These are phyloP conservation scores for Tilletia indica DNA, from an alignment of 1,284 basidiomycete genomes.

Conservation along the genomic window DNA sequence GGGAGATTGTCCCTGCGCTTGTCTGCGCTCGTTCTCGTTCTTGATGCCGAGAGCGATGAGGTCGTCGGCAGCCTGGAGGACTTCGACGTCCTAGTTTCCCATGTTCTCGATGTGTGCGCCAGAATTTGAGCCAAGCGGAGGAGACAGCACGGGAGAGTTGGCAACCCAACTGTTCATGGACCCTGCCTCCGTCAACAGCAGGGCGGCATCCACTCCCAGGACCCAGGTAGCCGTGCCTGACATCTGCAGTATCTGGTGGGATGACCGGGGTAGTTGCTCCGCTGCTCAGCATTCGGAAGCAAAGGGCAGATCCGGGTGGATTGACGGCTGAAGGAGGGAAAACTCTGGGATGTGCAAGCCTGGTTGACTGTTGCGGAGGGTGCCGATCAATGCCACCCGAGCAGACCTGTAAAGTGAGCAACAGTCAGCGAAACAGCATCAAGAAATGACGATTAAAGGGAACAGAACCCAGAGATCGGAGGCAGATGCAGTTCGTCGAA, in stretches of 20 bases:
- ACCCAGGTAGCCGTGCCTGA: neutral
- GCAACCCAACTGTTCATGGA: too few species aligned
- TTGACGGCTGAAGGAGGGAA: constrained; percentile 8
- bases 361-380: constrained; percentile 10
- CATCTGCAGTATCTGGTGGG: neutral
- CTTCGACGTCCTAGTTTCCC: neutral
- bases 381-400: constrained; percentile 13
- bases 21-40: constrained; percentile 15
- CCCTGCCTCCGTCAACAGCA: neutral
- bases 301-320: constrained; percentile 11
- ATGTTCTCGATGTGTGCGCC: neutral
- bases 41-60: constrained; percentile 16
- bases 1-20: neutral
- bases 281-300: neutral
- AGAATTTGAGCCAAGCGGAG: neutral
- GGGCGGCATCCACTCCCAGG: neutral
- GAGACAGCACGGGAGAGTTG: too few species aligned
- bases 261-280: neutral
- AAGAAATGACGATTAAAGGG: too few species aligned
- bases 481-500: too few species aligned
- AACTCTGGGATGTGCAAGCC: constrained; percentile 6
- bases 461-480: too few species aligned
- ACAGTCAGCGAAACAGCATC: too few species aligned
- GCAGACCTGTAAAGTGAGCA: too few species aligned
- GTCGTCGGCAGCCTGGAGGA: constrained; percentile 10